Percentiles rank a stretch among this genome's conserved stretches.
Evolutionary conservation across 2,329 filamentous ascomycete genomes (phyloP).

Genomic region (Helotiales sp.): DNA sequence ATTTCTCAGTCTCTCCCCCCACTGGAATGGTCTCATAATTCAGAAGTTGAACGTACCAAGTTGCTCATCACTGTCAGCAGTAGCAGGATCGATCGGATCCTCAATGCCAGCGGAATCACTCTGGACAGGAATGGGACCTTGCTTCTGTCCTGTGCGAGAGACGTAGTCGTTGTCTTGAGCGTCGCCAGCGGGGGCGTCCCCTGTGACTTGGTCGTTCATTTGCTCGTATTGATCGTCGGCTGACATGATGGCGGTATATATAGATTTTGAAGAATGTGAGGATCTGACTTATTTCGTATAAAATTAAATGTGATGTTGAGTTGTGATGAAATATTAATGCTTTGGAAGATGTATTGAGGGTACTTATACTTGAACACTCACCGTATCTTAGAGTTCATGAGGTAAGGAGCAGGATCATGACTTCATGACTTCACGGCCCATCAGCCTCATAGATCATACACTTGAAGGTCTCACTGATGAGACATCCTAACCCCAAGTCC

Average conservation of each 20-base stretch:
- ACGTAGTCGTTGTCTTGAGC: conserved; percentile 36
- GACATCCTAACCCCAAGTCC: too few relatives aligned
- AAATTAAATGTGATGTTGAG: too few relatives aligned
- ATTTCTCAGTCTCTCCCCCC: too few relatives aligned
- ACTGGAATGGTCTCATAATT: neutral
- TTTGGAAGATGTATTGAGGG: neutral
- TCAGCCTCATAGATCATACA: too few relatives aligned
- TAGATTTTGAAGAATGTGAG: neutral
- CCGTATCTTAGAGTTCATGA: neutral
- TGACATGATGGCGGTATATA: neutral
- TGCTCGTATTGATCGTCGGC: conserved; percentile 7
- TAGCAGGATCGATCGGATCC: conserved; percentile 33
- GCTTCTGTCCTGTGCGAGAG: conserved; percentile 35
- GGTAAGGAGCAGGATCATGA: neutral
- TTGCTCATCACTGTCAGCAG: conserved; percentile 38
- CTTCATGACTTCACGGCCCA: neutral
- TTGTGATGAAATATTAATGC: neutral
- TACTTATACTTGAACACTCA: neutral
- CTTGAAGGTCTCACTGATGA: too few relatives aligned
- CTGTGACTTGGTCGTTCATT: neutral
- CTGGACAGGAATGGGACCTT: conserved; percentile 35
- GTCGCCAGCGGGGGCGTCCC: conserved; percentile 22
- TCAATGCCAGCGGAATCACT: conserved; percentile 36
- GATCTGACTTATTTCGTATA: too few relatives aligned
- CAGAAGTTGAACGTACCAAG: conserved; percentile 31